Conservation (phyloP, 2,329 filamentous ascomycete genomes). For the Aspergillus aculeatinus region DNA sequence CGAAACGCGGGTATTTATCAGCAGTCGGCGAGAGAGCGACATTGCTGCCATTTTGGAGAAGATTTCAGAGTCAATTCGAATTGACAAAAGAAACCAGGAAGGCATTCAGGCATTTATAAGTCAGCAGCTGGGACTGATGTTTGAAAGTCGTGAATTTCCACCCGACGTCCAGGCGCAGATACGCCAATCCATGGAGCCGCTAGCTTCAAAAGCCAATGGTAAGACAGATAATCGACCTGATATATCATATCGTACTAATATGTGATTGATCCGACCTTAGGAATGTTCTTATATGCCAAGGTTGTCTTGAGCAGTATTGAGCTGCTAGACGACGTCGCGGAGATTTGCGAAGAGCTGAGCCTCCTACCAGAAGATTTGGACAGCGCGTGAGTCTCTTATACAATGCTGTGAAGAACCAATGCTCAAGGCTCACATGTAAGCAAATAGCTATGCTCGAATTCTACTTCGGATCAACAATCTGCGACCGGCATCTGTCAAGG, state of each 20-base stretch:
- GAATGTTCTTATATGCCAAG: conserved; percentile 11
- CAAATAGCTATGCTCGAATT: no score
- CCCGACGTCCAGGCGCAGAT: background rate
- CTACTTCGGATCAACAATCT: no score
- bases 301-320: conserved; percentile 4
- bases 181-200: background rate
- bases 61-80: background rate
- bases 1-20: conserved; percentile 6
- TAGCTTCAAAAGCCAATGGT: conserved; percentile 11
- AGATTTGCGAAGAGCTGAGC: conserved; percentile 28
- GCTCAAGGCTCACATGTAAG: no score
- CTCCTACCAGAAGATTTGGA: conserved; percentile 30
- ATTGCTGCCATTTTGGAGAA: background rate
- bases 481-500: no score
- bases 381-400: conserved; percentile 26
- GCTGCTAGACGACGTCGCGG: conserved; percentile 12
- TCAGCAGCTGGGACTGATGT: background rate
- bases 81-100: conserved; percentile 5
- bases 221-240: background rate
- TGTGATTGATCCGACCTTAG: background rate
- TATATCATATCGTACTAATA: background rate
- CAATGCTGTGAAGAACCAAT: no score
- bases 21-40: conserved; percentile 10
- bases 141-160: background rate
- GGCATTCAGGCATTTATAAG: conserved; percentile 10